These are phyloP conservation scores for Candida orba DNA, from an alignment of 805 yeast species.

Conservation along the genomic window DNA sequence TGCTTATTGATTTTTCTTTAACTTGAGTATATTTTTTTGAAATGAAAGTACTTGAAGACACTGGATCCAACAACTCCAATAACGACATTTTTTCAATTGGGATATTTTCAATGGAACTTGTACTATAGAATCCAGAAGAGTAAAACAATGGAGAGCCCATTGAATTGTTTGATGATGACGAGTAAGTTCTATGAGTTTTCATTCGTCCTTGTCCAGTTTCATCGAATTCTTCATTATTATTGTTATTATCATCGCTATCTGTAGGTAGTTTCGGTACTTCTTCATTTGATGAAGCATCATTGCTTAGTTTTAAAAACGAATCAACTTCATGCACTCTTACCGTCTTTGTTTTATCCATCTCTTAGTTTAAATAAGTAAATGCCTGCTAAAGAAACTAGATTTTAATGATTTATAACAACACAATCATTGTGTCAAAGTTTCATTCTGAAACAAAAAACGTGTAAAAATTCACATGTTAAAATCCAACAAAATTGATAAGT, in stretches of 20 bases:
- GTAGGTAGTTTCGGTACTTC: background rate
- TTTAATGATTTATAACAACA: background rate
- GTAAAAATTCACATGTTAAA: conserved; percentile 1
- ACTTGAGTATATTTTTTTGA: conserved; percentile 22
- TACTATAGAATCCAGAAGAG: conserved; percentile 12
- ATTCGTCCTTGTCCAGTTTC: background rate
- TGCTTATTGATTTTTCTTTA: conserved; percentile 17
- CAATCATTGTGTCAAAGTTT: background rate
- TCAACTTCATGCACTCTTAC: too few species aligned
- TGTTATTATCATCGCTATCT: too few species aligned
- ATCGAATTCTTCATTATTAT: too few species aligned
- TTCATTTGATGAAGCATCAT: background rate
- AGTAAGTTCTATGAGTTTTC: conserved; percentile 11
- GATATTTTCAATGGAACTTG: conserved; percentile 14
- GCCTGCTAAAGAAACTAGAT: background rate
- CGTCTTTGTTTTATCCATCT: too few species aligned
- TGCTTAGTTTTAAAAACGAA: too few species aligned
- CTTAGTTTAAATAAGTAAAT: too few species aligned
- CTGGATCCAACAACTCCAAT: conserved; percentile 25
- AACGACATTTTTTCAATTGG: conserved; percentile 22
- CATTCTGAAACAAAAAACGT: background rate
- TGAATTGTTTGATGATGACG: conserved; percentile 18
- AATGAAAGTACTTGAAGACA: conserved; percentile 17
- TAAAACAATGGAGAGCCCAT: conserved; percentile 20
- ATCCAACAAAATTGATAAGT: too few species aligned